Evolutionary conservation across 2,329 filamentous ascomycete genomes (phyloP), one percentile per base, ranked within the genome.

Genomic region (Passalora sequoiae): DNA sequence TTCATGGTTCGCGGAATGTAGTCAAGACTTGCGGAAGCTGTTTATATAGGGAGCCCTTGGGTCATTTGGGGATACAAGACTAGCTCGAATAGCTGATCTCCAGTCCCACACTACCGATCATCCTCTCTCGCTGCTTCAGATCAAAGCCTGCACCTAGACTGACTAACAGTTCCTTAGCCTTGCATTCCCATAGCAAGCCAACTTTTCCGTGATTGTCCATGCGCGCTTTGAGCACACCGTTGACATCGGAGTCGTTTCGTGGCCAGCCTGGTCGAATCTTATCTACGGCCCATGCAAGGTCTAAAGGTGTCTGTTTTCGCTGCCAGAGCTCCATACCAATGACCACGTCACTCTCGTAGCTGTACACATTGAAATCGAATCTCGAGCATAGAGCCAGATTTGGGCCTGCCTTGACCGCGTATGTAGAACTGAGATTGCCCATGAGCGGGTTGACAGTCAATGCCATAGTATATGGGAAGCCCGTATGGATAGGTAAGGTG

Each of bases 311-410:
- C 25, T 55, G 47, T 41, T 57, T 55, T 4, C 60, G 83, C 59
- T 86, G 81, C 56, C 92, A 98, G 31, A 97, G 72, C 69, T 98
- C 92, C 69, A 88, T 86, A 10, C 92, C 92, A 17, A 97, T 77
- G 19, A 89, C 83, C 73, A 95, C 84, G 46, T 92, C 86, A 61
- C 88, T 95, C 70, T 98, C 92, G 70, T 96, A 98, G 63, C 88
- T 95, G 68, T 96, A 97, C 38, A 96, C 85, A 60, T 98, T 98
- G 69, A 98, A 98, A 61, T 94, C 89, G 69, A 97, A 91, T 38
- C 85, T 81, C 16, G 89, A 94, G 51, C 89, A 92, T 38, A 98
- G 76, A 8, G 88, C 86, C 55, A 94, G 79, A 58, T 88, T 81
- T 24, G 78, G 78, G 3, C 88, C 88, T 2, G 91, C 91, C 59